A percentile compares a stretch with the other conserved stretches of the same genome.
These are phyloP conservation scores for Codiaeum variegatum DNA, from an alignment of 441 rosid genomes.

Conservation along the genomic window DNA sequence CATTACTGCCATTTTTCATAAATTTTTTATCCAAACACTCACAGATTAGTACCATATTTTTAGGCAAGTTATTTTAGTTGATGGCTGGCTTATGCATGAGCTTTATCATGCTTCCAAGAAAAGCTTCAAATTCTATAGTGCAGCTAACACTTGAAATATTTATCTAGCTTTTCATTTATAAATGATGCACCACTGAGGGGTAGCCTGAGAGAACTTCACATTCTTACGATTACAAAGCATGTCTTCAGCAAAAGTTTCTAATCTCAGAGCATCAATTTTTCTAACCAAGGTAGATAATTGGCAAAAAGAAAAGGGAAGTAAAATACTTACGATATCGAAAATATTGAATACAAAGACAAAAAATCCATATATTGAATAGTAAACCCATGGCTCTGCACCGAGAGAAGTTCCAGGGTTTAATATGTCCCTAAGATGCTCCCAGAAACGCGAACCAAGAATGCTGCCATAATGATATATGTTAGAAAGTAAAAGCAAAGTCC, in stretches of 20 bases:
- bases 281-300: conserved; percentile 9
- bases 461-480: conserved; percentile 42
- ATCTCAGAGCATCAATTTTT: conserved; percentile 9
- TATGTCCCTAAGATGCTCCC: conserved; percentile 73
- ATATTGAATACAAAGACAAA: conserved; percentile 87
- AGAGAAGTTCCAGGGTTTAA: conserved; percentile 80
- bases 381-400: conserved; percentile 91
- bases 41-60: neutral
- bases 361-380: conserved; percentile 82
- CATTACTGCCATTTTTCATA: neutral
- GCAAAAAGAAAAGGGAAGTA: too few species aligned
- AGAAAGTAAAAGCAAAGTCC: conserved; percentile 23
- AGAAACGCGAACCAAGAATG: conserved; percentile 68
- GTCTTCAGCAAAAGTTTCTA: conserved; percentile 4
- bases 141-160: neutral
- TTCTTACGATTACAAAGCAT: neutral
- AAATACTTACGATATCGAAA: conserved; percentile 83
- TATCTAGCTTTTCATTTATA: neutral
- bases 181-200: neutral
- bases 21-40: neutral
- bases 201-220: neutral
- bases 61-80: neutral
- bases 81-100: neutral
- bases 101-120: neutral
- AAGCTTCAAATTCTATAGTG: neutral